Percentiles rank a stretch among this genome's conserved stretches.
Conservation (phyloP, 2,329 filamentous ascomycete genomes). For the Cryphonectria naterciae region DNA sequence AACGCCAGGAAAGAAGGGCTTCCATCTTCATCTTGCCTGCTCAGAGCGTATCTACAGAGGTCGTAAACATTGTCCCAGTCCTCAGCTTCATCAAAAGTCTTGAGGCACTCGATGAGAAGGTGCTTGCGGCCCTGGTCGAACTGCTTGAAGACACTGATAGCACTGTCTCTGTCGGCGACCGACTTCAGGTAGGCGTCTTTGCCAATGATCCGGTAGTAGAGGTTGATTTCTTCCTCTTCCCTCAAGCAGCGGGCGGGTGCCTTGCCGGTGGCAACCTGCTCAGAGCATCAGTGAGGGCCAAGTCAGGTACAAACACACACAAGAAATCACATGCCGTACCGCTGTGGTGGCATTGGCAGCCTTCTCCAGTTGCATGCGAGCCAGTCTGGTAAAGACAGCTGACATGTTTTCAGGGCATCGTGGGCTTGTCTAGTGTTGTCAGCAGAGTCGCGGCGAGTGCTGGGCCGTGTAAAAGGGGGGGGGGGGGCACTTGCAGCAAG, state of each 20-base stretch:
- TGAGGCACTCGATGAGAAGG: conserved; percentile 47
- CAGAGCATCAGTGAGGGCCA: not conserved
- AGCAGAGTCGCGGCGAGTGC: conserved; percentile 13
- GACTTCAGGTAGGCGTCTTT: conserved; percentile 48
- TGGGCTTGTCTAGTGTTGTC: conserved; percentile 46
- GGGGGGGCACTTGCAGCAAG: conserved; percentile 49
- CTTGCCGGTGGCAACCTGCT: conserved; percentile 17
- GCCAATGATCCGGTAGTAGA: conserved; percentile 53
- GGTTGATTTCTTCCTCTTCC: conserved; percentile 54
- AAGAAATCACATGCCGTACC: conserved; percentile 36
- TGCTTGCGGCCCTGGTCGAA: conserved; percentile 53
- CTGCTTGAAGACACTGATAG: conserved; percentile 48
- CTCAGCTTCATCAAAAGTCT: conserved; percentile 42
- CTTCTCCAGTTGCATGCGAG: conserved; percentile 55
- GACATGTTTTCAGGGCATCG: conserved; percentile 54
- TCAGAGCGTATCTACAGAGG: conserved; percentile 50
- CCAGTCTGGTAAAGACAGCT: conserved; percentile 56
- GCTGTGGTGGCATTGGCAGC: conserved; percentile 52
- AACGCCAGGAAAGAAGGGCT: conserved; percentile 49
- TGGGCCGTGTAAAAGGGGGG: not conserved
- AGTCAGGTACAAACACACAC: no score
- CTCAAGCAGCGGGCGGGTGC: conserved; percentile 41
- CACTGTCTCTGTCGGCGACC: conserved; percentile 32
- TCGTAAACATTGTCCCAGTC: conserved; percentile 50
- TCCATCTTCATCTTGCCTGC: conserved; percentile 41